Base-by-base conservation (phyloP, 495 filamentous ascomycete species). In the Neurospora sp. region DNA sequence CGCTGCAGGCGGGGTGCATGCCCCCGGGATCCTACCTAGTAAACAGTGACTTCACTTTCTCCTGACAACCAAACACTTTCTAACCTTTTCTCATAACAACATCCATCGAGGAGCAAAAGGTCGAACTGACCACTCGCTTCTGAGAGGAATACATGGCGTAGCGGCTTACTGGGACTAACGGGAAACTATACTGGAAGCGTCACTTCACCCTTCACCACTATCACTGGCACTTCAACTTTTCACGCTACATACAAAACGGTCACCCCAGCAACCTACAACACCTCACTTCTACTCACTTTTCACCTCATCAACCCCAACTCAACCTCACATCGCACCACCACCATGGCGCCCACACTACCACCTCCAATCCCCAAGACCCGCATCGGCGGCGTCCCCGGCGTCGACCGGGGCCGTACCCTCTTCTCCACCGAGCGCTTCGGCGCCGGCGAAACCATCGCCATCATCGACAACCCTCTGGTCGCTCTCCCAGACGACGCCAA, bases 401-500 rank as follows among this genome's bases (percentile, higher is more conserved):
- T 72, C 39, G 39, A 59, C 3, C 75, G 75, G 37, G 83, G 81
- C 39, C 84, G 84, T 68, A 77, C 77, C 68, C 77, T 88, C 22
- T 45, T 73, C 27, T 77, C 84, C 1, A 76, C 79, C 16, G 72
- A 70, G 12, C 27, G 74, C 71, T 81, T 85, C 76, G 37, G 42
- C 18, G 73, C 83, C 1, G 86, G 85, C 39, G 78, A 78, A 8
- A n/a, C 77, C 42, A 82, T 88, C 74, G 80, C 81, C 68, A 75
- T 75, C 2, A 83, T 87, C 73, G 39, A 65, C 37, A 71, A 74
- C 12, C 84, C 85, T 1, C 79, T 80, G 47, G 71, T 87, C 53
- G 81, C 83, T 3, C 76, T 87, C 16, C 83, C 86, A 4, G 82
- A 84, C 71, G 78, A 74, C 45, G 69, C 78, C 10, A 73, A 74